phyloP scores from a whole-genome alignment of 2,329 filamentous ascomycete genomes.

The Phyllosticta citribraziliensis region DNA sequence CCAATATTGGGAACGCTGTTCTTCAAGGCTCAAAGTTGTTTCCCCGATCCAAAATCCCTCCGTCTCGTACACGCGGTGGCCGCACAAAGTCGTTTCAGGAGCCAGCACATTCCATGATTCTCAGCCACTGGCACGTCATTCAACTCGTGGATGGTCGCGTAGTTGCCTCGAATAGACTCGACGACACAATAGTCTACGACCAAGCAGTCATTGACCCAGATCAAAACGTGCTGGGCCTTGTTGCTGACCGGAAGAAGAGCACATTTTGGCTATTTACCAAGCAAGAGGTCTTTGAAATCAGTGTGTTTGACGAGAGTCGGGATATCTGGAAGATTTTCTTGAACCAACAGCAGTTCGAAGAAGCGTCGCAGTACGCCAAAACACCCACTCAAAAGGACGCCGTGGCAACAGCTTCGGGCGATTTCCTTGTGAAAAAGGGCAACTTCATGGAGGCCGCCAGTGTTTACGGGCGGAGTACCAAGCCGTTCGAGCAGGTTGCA shows the following conservation, averaged over 20 bases:
- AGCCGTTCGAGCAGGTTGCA: slow-evolving; percentile 93
- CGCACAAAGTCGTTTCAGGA: slow-evolving; percentile 59
- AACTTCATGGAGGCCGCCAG: slow-evolving; percentile 77
- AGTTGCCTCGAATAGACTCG: slow-evolving; percentile 77
- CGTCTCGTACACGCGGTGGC: slow-evolving; percentile 54
- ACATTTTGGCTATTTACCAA: slow-evolving; percentile 95
- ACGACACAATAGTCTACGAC: slow-evolving; percentile 77
- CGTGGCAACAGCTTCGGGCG: slow-evolving; percentile 83
- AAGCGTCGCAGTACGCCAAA: slow-evolving; percentile 75
- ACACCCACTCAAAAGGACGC: slow-evolving; percentile 76
- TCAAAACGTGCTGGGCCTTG: slow-evolving; percentile 71
- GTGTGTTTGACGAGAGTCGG: slow-evolving; percentile 78
- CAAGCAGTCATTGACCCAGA: slow-evolving; percentile 74
- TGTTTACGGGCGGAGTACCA: slow-evolving; percentile 90
- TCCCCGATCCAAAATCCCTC: slow-evolving; percentile 61
- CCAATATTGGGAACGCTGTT: slow-evolving; percentile 61
- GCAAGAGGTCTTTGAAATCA: slow-evolving; percentile 87
- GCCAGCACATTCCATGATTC: slow-evolving; percentile 64
- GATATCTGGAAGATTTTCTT: slow-evolving; percentile 95
- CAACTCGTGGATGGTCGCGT: slow-evolving; percentile 73
- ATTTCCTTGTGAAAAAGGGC: slow-evolving; percentile 72
- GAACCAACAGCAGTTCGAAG: slow-evolving; percentile 75
- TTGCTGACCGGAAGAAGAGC: slow-evolving; percentile 85
- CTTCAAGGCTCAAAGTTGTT: slow-evolving; percentile 73
- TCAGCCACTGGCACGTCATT: slow-evolving; percentile 92